Evolutionary conservation across 1,284 basidiomycete genomes (phyloP).

Genomic region (Ustilago cynodontis): DNA sequence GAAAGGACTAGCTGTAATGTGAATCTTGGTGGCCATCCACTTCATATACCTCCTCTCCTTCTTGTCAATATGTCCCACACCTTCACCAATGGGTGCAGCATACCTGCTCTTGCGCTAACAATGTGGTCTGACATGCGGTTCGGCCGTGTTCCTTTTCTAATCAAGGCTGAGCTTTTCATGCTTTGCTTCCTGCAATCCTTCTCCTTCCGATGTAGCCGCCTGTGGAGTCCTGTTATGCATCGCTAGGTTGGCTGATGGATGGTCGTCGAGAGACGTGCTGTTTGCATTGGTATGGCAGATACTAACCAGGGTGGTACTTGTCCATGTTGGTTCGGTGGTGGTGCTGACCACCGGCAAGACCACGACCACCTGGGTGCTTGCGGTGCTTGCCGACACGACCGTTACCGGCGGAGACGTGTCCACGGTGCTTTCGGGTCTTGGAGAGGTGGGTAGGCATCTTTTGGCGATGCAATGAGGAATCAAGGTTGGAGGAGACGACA

Average conservation of each 20-base stretch:
- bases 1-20: no score
- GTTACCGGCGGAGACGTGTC: conserved; percentile 88
- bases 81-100: no score
- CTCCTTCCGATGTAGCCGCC: no score
- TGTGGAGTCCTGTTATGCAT: conserved; percentile 8
- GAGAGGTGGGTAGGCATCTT: conserved; percentile 91
- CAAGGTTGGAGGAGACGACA: background rate
- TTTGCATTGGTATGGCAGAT: conserved; percentile 10
- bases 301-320: conserved; percentile 70
- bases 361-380: conserved; percentile 99
- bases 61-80: no score
- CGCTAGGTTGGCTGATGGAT: conserved; percentile 9
- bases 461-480: conserved; percentile 14
- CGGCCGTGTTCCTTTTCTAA: no score
- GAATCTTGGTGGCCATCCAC: no score
- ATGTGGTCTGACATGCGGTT: no score
- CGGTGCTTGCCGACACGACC: conserved; percentile 99
- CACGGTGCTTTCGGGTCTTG: conserved; percentile 93
- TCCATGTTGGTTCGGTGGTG: conserved; percentile 83
- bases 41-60: no score
- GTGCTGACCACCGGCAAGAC: conserved; percentile 99
- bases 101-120: no score
- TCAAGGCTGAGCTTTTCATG: no score
- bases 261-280: background rate
- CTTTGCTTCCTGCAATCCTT: background rate